phyloP scores from a whole-genome alignment of 495 filamentous ascomycete species.

The Lasiosphaeria miniovina region DNA sequence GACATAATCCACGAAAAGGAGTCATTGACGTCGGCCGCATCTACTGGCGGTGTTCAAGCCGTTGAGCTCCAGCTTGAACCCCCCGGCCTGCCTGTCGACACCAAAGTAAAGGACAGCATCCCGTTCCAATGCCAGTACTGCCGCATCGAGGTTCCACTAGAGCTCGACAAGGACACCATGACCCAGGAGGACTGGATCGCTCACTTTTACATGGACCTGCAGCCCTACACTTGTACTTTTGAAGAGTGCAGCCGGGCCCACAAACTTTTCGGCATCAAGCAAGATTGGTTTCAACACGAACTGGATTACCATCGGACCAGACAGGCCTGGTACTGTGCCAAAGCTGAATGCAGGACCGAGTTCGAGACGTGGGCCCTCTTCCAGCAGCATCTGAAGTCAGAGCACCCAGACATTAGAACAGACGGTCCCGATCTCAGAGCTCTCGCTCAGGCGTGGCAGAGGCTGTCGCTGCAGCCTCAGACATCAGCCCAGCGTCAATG shows the following conservation, averaged over 20 bases:
- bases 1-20: too few relatives aligned
- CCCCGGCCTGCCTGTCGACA: neutral
- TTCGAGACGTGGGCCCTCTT: neutral
- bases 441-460: neutral
- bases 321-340: constrained; percentile 23
- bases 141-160: constrained; percentile 16
- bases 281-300: constrained; percentile 30
- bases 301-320: constrained; percentile 20
- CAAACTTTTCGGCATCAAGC: constrained; percentile 15
- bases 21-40: too few relatives aligned
- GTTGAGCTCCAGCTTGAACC: neutral
- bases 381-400: neutral
- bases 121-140: constrained; percentile 20
- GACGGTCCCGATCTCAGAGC: neutral
- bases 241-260: constrained; percentile 16
- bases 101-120: neutral
- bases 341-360: constrained; percentile 15
- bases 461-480: neutral
- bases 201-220: constrained; percentile 26
- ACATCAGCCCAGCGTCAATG: neutral
- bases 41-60: too few relatives aligned
- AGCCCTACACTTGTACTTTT: constrained; percentile 29
- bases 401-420: neutral
- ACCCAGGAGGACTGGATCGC: constrained; percentile 16
- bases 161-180: constrained; percentile 6